A percentile compares a stretch with the other conserved stretches of the same genome.
Evolutionary conservation across 106 monocot species (phyloP).

Genomic region (Dioscorea dumetorum): DNA sequence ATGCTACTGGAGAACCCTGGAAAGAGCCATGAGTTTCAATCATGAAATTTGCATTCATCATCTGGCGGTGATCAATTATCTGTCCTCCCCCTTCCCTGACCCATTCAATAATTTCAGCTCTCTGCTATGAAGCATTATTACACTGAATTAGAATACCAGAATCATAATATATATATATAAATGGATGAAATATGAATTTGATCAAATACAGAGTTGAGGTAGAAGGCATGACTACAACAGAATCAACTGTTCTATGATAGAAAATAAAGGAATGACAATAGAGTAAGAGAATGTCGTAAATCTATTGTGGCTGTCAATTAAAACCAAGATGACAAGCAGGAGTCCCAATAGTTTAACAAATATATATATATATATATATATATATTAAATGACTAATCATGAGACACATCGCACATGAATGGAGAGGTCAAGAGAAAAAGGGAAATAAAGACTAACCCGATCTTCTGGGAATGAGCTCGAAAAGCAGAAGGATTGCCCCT

Average conservation of each 20-base stretch:
- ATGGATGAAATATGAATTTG: not conserved
- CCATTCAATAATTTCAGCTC: constrained; percentile 81
- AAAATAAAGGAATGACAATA: too few relatives aligned
- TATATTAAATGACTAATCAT: too few relatives aligned
- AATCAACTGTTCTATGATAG: too few relatives aligned
- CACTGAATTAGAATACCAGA: not conserved
- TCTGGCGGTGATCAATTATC: constrained; percentile 34
- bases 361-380: too few relatives aligned
- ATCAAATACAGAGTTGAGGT: not conserved
- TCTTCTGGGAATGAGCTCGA: constrained; percentile 75
- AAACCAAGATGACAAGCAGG: too few relatives aligned
- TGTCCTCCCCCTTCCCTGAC: constrained; percentile 71
- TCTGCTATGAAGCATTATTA: constrained; percentile 27
- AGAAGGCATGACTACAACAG: too few relatives aligned
- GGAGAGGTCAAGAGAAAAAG: not conserved
- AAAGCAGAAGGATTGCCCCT: constrained; percentile 64
- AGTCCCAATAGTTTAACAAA: too few relatives aligned
- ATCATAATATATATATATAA: not conserved
- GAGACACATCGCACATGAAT: too few relatives aligned
- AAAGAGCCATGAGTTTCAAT: constrained; percentile 61
- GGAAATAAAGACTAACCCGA: constrained; percentile 29
- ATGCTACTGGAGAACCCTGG: constrained; percentile 11
- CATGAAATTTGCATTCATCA: constrained; percentile 39
- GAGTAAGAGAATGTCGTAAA: too few relatives aligned
- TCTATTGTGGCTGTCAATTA: too few relatives aligned